A percentile compares a stretch with the other conserved stretches of the same genome.
These are phyloP conservation scores for Syncephalastrum contaminatum DNA, from an alignment of 371 early-diverging fungal species.

Conservation along the genomic window DNA sequence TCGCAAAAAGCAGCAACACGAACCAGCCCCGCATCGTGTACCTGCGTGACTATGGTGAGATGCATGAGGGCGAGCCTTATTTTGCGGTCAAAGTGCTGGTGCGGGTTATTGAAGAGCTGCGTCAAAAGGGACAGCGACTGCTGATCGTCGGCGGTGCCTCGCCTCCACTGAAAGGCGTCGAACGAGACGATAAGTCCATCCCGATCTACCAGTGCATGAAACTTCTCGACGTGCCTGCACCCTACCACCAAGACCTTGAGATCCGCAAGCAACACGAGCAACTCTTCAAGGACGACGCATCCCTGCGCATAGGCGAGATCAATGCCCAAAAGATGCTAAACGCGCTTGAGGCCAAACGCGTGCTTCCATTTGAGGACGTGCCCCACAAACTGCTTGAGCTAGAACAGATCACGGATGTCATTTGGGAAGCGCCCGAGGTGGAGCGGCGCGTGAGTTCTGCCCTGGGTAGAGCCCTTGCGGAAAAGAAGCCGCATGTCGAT, in stretches of 20 bases:
- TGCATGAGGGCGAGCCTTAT: constrained; percentile 37
- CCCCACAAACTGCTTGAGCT: constrained; percentile 14
- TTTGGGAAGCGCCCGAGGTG: constrained; percentile 36
- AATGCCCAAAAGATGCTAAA: constrained; percentile 44
- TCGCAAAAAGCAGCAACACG: constrained; percentile 2
- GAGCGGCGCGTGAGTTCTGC: constrained; percentile 38
- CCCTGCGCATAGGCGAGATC: constrained; percentile 37
- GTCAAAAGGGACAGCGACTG: constrained; percentile 43
- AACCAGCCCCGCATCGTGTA: constrained; percentile 39
- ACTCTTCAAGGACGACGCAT: constrained; percentile 31
- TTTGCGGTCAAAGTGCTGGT: constrained; percentile 40
- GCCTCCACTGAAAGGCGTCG: constrained; percentile 17
- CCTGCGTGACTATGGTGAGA: constrained; percentile 47
- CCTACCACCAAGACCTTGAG: constrained; percentile 8
- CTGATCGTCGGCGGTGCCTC: constrained; percentile 48
- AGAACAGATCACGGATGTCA: constrained; percentile 24
- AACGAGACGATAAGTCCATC: constrained; percentile 4
- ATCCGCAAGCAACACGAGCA: constrained; percentile 16
- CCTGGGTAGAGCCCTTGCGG: constrained; percentile 31
- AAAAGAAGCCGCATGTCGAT: constrained; percentile 17
- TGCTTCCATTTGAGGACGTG: constrained; percentile 10
- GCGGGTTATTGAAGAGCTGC: constrained; percentile 39
- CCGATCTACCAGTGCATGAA: constrained; percentile 28
- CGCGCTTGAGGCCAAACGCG: constrained; percentile 23
- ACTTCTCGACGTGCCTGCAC: constrained; percentile 21